phyloP scores from a whole-genome alignment of 2,329 filamentous ascomycete genomes.

The Penicillium sp. region DNA sequence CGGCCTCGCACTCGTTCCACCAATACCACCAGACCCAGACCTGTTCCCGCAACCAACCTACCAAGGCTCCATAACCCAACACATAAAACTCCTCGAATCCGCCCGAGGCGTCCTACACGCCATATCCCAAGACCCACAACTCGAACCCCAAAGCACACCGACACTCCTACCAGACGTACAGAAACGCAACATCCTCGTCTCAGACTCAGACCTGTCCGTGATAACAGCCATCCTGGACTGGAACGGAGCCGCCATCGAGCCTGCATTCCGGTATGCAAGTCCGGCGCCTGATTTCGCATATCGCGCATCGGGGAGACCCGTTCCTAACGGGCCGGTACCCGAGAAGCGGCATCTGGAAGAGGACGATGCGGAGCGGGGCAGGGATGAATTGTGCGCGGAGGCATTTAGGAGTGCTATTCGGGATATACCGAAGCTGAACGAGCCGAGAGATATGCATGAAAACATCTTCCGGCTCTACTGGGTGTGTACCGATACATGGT shows the following conservation, averaged over 20 bases:
- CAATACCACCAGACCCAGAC: conserved; percentile 8
- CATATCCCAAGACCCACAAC: conserved; percentile 27
- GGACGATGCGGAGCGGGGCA: background rate
- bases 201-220: conserved; percentile 26
- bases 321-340: too few species aligned
- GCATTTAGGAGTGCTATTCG: background rate
- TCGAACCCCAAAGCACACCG: conserved; percentile 31
- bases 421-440: too few species aligned
- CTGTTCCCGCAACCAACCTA: conserved; percentile 29
- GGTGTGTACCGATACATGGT: background rate
- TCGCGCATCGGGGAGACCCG: too few species aligned
- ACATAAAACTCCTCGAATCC: conserved; percentile 34
- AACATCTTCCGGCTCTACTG: background rate
- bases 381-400: background rate
- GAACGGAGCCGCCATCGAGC: conserved; percentile 29
- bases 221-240: conserved; percentile 36
- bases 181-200: conserved; percentile 36
- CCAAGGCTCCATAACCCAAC: conserved; percentile 34
- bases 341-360: background rate
- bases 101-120: conserved; percentile 29
- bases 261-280: conserved; percentile 32
- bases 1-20: conserved; percentile 38
- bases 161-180: conserved; percentile 26
- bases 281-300: conserved; percentile 7
- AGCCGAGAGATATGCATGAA: background rate